These are phyloP conservation scores for Spathaspora sp. DNA, from an alignment of 805 yeast genomes.

Conservation along the genomic window DNA sequence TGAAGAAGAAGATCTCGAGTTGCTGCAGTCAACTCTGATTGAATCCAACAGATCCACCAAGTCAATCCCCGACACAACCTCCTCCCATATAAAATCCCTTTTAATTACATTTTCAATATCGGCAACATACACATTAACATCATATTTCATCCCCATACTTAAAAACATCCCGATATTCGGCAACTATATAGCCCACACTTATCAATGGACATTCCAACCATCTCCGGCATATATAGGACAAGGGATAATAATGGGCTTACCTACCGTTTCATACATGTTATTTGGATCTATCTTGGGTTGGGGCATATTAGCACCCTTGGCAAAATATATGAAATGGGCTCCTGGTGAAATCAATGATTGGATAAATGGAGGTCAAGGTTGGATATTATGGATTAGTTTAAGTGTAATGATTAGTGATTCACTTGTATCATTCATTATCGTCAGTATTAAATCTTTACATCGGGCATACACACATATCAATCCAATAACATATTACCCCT, in stretches of 20 bases:
- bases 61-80: not conserved
- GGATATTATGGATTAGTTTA: slow-evolving; percentile 93
- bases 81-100: slow-evolving; percentile 58
- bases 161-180: slow-evolving; percentile 79
- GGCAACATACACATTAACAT: slow-evolving; percentile 63
- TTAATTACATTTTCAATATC: slow-evolving; percentile 62
- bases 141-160: slow-evolving; percentile 72
- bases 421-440: slow-evolving; percentile 69
- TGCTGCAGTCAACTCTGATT: not conserved
- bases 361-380: slow-evolving; percentile 93
- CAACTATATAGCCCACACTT: slow-evolving; percentile 48
- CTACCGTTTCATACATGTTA: slow-evolving; percentile 87
- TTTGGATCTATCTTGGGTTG: slow-evolving; percentile 89
- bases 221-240: slow-evolving; percentile 98
- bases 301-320: slow-evolving; percentile 84
- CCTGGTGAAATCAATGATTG: slow-evolving; percentile 88
- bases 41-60: not conserved
- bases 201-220: slow-evolving; percentile 88
- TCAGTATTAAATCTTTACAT: slow-evolving; percentile 43
- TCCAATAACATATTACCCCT: not conserved
- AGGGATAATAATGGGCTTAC: slow-evolving; percentile 95
- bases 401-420: slow-evolving; percentile 95
- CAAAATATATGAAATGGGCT: slow-evolving; percentile 76
- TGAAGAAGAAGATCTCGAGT: not conserved
- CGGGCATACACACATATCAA: not conserved